These are phyloP conservation scores for Gossypium gossypioides DNA, from an alignment of 441 rosid species.

Conservation along the genomic window DNA sequence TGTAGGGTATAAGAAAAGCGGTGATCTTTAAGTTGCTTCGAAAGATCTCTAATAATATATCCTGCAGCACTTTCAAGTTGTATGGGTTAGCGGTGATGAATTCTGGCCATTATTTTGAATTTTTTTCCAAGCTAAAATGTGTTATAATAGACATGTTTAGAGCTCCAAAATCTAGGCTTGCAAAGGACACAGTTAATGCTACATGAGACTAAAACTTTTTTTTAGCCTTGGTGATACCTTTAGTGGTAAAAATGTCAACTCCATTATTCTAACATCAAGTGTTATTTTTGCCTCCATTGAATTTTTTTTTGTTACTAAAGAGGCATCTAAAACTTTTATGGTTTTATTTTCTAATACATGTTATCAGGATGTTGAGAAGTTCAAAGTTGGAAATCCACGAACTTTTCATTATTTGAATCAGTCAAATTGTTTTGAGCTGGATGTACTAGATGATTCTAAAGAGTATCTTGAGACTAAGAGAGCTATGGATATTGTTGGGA, in stretches of 20 bases:
- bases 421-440: slow-evolving; percentile 70
- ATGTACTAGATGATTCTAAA: slow-evolving; percentile 62
- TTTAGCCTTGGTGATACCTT: background rate
- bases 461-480: slow-evolving; percentile 69
- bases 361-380: slow-evolving; percentile 64
- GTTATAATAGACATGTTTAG: background rate
- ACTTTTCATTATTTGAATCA: slow-evolving; percentile 84
- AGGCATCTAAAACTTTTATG: background rate
- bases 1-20: background rate
- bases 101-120: background rate
- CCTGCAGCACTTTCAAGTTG: background rate
- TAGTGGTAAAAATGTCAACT: background rate
- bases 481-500: slow-evolving; percentile 91
- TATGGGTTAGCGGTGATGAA: background rate
- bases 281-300: background rate
- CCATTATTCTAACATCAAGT: background rate
- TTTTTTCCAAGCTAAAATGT: background rate
- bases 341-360: background rate
- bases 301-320: background rate
- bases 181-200: background rate
- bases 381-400: slow-evolving; percentile 69
- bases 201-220: background rate
- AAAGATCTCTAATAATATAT: background rate
- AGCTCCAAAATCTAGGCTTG: background rate
- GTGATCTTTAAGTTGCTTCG: background rate